phyloP scores from a whole-genome alignment of 2,329 filamentous ascomycete species.

The Tolypocladium cylindrosporum region DNA sequence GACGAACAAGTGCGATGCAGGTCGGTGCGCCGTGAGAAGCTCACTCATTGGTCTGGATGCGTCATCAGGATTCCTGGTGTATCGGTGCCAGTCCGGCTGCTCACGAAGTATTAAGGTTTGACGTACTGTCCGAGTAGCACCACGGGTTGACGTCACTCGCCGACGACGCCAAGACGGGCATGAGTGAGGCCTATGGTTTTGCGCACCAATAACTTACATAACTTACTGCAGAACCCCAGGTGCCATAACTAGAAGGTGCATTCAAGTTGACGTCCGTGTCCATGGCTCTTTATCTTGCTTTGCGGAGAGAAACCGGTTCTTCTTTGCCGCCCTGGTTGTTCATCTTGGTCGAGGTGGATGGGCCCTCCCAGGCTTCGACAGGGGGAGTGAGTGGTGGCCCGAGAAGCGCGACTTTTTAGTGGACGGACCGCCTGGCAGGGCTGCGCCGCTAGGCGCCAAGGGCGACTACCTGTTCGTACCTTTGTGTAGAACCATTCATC shows the following conservation, averaged over 20 bases:
- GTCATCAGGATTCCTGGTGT: not conserved
- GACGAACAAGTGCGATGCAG: not conserved
- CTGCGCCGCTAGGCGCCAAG: not conserved
- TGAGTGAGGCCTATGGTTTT: not conserved
- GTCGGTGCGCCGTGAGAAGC: not conserved
- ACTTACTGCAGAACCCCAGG: not conserved
- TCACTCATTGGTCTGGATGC: not conserved
- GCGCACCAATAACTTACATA: too few species aligned
- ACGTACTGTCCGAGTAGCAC: too few species aligned
- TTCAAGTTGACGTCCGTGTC: not conserved
- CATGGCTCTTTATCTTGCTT: not conserved
- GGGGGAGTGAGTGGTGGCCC: not conserved
- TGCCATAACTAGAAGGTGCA: not conserved
- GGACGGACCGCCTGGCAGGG: not conserved
- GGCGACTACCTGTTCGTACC: not conserved
- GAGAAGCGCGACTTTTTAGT: not conserved
- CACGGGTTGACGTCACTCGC: not conserved
- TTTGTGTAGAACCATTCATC: not conserved
- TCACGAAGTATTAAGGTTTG: too few species aligned
- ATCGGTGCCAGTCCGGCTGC: not conserved
- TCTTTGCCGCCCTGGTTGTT: not conserved
- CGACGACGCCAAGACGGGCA: not conserved
- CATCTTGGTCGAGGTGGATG: not conserved
- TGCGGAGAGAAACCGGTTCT: not conserved
- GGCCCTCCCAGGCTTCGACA: not conserved